Conservation (phyloP, 1,139 yeast genomes). For the Candida albicans region DNA sequence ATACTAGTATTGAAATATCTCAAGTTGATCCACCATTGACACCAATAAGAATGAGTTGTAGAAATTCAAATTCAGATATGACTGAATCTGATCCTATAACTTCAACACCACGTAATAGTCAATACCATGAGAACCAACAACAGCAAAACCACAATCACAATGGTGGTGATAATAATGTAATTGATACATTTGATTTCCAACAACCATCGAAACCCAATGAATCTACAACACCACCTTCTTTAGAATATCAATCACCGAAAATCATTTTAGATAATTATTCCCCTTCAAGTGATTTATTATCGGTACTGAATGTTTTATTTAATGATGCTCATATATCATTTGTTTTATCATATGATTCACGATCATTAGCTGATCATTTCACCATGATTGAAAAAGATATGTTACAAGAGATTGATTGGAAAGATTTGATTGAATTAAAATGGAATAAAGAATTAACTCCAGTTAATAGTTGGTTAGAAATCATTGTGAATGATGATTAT, state of each 20-base stretch:
- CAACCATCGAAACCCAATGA: conserved; percentile 3
- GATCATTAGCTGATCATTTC: conserved; percentile 70
- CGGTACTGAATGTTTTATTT: conserved; percentile 39
- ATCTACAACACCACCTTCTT: conserved; percentile 1
- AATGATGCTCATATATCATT: conserved; percentile 69
- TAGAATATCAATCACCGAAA: conserved; percentile 31
- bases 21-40: conserved; percentile 30
- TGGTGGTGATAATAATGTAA: neutral
- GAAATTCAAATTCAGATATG: neutral
- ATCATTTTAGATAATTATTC: conserved; percentile 38
- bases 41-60: conserved; percentile 17
- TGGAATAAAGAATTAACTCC: conserved; percentile 71
- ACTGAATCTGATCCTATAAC: neutral
- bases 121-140: neutral
- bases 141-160: neutral
- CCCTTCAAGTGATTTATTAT: conserved; percentile 29
- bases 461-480: conserved; percentile 84
- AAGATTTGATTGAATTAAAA: conserved; percentile 74
- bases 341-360: conserved; percentile 67
- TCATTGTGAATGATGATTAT: conserved; percentile 61
- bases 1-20: conserved; percentile 20
- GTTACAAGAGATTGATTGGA: conserved; percentile 87
- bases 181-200: conserved; percentile 6
- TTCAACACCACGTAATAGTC: conserved; percentile 1
- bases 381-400: conserved; percentile 86